Percentiles rank a stretch among this genome's conserved stretches.
These are phyloP conservation scores for Harringtonia lauricola DNA, from an alignment of 2,329 filamentous ascomycete genomes.

Conservation along the genomic window DNA sequence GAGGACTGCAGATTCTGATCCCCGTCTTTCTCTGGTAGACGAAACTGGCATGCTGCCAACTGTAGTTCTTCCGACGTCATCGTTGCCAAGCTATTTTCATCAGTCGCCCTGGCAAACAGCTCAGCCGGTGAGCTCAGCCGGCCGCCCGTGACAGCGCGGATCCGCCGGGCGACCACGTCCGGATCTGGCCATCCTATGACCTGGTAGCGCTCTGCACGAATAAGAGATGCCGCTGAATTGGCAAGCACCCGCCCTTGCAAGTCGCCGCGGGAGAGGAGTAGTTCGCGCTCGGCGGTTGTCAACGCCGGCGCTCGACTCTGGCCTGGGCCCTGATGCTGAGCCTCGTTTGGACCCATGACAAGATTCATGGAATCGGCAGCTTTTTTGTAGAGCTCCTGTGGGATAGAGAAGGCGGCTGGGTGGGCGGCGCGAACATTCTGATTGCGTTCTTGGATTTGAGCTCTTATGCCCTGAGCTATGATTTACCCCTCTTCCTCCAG, in stretches of 20 bases:
- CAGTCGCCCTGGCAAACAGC: neutral
- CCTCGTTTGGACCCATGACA: too few species aligned
- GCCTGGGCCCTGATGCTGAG: too few species aligned
- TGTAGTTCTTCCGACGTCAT: neutral
- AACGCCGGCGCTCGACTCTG: too few species aligned
- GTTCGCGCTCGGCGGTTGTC: too few species aligned
- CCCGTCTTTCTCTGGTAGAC: neutral
- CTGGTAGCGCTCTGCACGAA: neutral
- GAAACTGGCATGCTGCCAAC: neutral
- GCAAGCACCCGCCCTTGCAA: neutral
- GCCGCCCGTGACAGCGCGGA: neutral
- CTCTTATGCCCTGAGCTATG: neutral
- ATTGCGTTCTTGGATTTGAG: neutral
- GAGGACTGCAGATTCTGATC: neutral
- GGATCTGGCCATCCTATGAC: neutral
- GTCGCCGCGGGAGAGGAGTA: neutral
- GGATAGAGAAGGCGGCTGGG: too few species aligned
- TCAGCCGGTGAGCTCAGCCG: neutral
- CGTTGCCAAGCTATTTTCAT: neutral
- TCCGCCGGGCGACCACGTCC: neutral
- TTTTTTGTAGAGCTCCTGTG: too few species aligned
- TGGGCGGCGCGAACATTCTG: too few species aligned
- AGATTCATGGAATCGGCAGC: too few species aligned
- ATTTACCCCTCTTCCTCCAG: neutral
- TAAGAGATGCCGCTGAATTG: neutral